Evolutionary conservation across 768 basidiomycete species (phyloP), one percentile per base, ranked within the genome.

Genomic region (Phaeotremella fagi): DNA sequence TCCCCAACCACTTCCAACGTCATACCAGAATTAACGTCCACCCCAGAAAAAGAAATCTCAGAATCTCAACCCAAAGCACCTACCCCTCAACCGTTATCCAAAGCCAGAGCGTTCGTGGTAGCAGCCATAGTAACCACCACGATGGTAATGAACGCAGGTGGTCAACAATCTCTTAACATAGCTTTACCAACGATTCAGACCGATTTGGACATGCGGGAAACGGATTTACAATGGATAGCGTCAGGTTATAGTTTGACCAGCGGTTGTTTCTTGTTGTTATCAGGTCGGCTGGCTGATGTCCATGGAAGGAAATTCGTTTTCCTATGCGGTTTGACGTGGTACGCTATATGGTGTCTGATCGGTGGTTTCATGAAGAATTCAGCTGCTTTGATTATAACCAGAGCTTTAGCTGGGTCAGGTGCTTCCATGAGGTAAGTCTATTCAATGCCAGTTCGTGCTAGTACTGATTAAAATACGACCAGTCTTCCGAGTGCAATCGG

Each of bases 331-430:
- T 80, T 82, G 24, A 7, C 75, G 1, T 78, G 80, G 59, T 78
- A 84, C 28, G 72, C 78, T 6, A 76, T 78, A 0, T 85, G 86
- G 60, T 80, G 82, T 0, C 64, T 92, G 5, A 38, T 63, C 4
- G 65, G 65, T 3, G 67, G 67, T 0, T 69, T 69, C 49, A 65
- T 72, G 64, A 56, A 61, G n/a, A 77, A 82, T 81, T 61, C 63
- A 6, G 71, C 84, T 6, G 80, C 81, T 0, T 75, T 95, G 29
- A 81, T 84, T 56, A 72, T 91, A 15, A 77, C 90, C 15, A 80
- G 91, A 53, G 91, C 81, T 0, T 70, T 89, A 16, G 86, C 90
- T 59, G 90, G 90, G 2, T 75, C 85, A n/a, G 90, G 88, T 0
- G 80, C 80, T 0, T 86, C 88, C 0, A 88, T 87, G 0, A 80